Base-by-base conservation (phyloP, 306 rosid species). In the Lathyrus aphaca region DNA sequence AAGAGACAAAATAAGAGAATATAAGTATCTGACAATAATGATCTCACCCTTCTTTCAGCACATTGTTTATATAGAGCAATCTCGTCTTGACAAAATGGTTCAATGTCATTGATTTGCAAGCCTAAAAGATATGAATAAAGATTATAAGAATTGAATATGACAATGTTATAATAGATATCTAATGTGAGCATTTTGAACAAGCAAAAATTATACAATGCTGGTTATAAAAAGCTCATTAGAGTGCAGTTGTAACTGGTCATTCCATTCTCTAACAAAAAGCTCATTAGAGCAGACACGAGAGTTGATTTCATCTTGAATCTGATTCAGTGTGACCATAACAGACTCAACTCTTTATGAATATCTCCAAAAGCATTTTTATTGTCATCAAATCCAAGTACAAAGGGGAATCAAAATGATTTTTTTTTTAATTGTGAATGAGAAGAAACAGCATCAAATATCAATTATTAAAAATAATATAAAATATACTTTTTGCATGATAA, bases 1-100 rank as follows among this genome's bases (percentile, higher is more conserved):
- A 53, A 10, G 57, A 23, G 25, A 2, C 3, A 23, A 23, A 23
- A 23, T 23, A 23, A 23, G 25, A 42, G 50, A 45, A 37, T 7
- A 69, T 77, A 43, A 13, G 42, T 18, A 55, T 29, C 39, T 29
- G 40, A 37, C 21, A 72, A 10, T 50, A 66, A 69, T 49, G 29
- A 16, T 73, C 89, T 87, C 85, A 94, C 97, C 85, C 96, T 88
- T 81, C 76, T 89, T 54, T 87, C 95, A 76, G 95, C 71, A 11
- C 99, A 91, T 67, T 91, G 87, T 63, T 82, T 85, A 79, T 88
- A 90, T 45, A 94, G 37, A 50, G 78, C 95, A 78, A 94, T 82
- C 88, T 90, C 96, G 46, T 91, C 97, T 82, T 94, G 99, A 80
- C 99, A 91, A 76, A 91, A 94, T 29, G 97, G 97, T 82, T 94